Evolutionary conservation across 345 rosid species (phyloP).

Genomic region (Hibiscus mutabilis): DNA sequence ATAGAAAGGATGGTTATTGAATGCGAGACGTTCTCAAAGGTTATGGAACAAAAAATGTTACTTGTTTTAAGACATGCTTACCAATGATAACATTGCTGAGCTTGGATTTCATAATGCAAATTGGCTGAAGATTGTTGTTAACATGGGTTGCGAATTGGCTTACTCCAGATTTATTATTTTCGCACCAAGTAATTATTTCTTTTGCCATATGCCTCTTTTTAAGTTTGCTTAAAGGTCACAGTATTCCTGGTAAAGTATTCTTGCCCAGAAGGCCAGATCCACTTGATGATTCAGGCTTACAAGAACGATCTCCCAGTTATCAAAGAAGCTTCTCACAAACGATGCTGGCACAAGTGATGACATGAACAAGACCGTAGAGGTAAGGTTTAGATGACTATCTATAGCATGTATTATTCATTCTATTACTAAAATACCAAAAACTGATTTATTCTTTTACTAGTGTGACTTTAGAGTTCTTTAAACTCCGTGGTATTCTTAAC

Average conservation of each 20-base stretch:
- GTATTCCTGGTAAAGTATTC: slow-evolving; percentile 84
- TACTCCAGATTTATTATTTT: not conserved
- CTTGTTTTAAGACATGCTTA: too few relatives aligned
- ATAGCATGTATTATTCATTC: not conserved
- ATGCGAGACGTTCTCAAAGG: too few relatives aligned
- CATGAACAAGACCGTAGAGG: slow-evolving; percentile 43
- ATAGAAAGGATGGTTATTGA: not conserved
- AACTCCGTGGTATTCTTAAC: not conserved
- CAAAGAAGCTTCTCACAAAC: slow-evolving; percentile 68
- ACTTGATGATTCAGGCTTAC: slow-evolving; percentile 34
- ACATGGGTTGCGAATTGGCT: not conserved
- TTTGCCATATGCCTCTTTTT: slow-evolving; percentile 4
- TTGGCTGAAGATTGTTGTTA: not conserved
- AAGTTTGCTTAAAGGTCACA: slow-evolving; percentile 85
- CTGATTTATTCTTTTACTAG: not conserved
- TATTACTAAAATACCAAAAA: not conserved
- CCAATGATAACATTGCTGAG: not conserved
- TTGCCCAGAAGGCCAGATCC: slow-evolving; percentile 74
- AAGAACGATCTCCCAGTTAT: slow-evolving; percentile 47
- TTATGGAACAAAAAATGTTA: too few relatives aligned
- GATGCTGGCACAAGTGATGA: slow-evolving; percentile 60
- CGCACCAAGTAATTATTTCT: too few relatives aligned
- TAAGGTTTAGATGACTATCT: slow-evolving; percentile 12
- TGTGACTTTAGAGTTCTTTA: not conserved
- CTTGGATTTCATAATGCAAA: not conserved